Evolutionary conservation across 371 early-diverging fungal species (phyloP), one percentile per base, ranked within the genome.

Genomic region (Mucor circinelloides): DNA sequence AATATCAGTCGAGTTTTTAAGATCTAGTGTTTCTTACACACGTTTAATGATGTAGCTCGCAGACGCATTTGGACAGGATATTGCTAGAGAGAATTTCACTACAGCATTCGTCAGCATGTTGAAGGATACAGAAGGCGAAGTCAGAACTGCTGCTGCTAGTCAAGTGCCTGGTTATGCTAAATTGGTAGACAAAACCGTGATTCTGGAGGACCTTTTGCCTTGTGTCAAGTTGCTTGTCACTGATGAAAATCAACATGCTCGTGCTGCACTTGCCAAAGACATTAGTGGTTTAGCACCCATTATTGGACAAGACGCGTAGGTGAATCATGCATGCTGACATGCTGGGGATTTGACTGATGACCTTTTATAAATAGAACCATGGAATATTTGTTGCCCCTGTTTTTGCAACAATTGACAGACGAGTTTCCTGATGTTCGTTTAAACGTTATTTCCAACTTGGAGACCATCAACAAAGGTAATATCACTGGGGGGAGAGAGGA

Each of bases 71-170:
- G 95, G 94, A 4, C 80, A 85, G 34, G 87, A 90, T 30, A 88
- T 94, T 68, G 86, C 91, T 2, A 78, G 84, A 28, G 93, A 93
- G 58, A 91, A 94, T 27, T 84, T 96, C 48, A 89, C 92, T 50
- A 68, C 77, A 21, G 84, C 86, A 6, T 97, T 93, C 73, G 89
- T 96, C 36, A 81, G 85, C 55, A 83, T 97, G 38, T 76, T 98
- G 76, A 93, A 91, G 74, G 99, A 99, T 82, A 90, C 87, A 66
- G 99, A 99, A 78, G 97, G 97, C 1, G 99, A 99, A 82, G 99
- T 99, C 44, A 91, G 98, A 67, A 95, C 94, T 3, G 95, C 98
- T 17, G 95, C 96, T 25, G 89, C 93, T 28, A 86, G 90, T 55
- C 95, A 95, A 73, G 82, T 95, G 34, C 94, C 97, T 64, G 94